Evolutionary conservation across 371 early-diverging fungal genomes (phyloP).

Genomic region (Mucor lusitanicus): DNA sequence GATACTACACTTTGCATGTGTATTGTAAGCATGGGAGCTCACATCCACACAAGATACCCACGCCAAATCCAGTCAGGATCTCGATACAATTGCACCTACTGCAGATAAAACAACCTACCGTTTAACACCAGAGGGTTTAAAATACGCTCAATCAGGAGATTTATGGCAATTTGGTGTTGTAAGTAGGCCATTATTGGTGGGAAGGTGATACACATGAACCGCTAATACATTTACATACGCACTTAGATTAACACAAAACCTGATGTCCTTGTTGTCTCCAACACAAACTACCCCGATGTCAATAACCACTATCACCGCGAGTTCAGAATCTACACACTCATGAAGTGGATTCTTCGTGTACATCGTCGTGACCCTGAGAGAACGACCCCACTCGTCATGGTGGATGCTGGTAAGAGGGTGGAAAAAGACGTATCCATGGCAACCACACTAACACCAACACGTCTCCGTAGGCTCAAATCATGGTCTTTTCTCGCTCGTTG

Average conservation of each 20-base stretch:
- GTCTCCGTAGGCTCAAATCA: slow-evolving; percentile 44
- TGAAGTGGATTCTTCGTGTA: slow-evolving; percentile 54
- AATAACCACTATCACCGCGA: slow-evolving; percentile 46
- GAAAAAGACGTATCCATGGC: background rate
- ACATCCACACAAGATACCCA: slow-evolving; percentile 22
- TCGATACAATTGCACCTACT: slow-evolving; percentile 42
- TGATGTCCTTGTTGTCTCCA: slow-evolving; percentile 45
- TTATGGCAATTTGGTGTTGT: slow-evolving; percentile 40
- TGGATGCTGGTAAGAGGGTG: slow-evolving; percentile 51
- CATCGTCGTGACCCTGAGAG: slow-evolving; percentile 42
- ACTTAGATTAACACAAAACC: slow-evolving; percentile 45
- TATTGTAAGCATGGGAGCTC: background rate
- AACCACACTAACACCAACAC: background rate
- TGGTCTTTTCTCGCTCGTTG: slow-evolving; percentile 51
- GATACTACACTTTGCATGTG: background rate
- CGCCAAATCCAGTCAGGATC: slow-evolving; percentile 9
- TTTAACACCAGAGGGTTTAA: slow-evolving; percentile 19
- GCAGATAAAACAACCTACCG: slow-evolving; percentile 32
- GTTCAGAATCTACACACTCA: slow-evolving; percentile 43
- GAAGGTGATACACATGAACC: background rate
- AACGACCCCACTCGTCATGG: slow-evolving; percentile 40
- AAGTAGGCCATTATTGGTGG: slow-evolving; percentile 9
- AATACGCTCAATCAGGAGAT: slow-evolving; percentile 23
- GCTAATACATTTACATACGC: background rate
- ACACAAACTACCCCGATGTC: slow-evolving; percentile 32